Conservation (phyloP, 805 yeast species). For the Torulaspora microellipsoides region DNA sequence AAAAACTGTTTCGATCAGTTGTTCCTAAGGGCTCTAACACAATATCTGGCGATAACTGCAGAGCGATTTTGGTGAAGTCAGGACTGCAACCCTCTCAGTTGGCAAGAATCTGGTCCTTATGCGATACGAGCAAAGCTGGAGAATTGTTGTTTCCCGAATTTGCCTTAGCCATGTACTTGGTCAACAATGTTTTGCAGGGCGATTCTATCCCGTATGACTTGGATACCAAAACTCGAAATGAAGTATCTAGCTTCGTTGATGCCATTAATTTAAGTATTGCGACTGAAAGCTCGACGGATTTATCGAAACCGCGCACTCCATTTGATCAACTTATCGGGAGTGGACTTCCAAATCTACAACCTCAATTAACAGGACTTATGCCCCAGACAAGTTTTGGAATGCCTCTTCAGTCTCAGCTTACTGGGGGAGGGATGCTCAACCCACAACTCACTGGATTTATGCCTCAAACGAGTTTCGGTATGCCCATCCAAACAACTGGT, state of each 20-base stretch:
- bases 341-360: constrained; percentile 29
- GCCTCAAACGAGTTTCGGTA: constrained; percentile 36
- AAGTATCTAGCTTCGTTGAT: constrained; percentile 85
- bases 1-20: constrained; percentile 73
- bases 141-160: constrained; percentile 87
- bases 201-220: constrained; percentile 68
- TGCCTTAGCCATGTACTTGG: constrained; percentile 84
- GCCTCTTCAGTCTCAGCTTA: constrained; percentile 20
- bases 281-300: constrained; percentile 38
- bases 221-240: constrained; percentile 71
- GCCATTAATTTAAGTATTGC: constrained; percentile 77
- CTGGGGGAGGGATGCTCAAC: constrained; percentile 17
- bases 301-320: constrained; percentile 34
- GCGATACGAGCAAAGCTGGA: constrained; percentile 88
- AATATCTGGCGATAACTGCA: constrained; percentile 67
- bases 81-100: constrained; percentile 68
- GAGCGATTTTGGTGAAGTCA: constrained; percentile 74
- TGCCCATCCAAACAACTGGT: constrained; percentile 37
- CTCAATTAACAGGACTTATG: constrained; percentile 39
- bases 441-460: constrained; percentile 21
- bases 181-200: constrained; percentile 72
- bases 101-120: constrained; percentile 83
- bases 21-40: constrained; percentile 51
- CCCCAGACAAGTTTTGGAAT: constrained; percentile 36
- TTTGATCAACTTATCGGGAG: constrained; percentile 36